Base-by-base conservation (phyloP, 768 basidiomycete genomes). In the Royoungia palumana region DNA sequence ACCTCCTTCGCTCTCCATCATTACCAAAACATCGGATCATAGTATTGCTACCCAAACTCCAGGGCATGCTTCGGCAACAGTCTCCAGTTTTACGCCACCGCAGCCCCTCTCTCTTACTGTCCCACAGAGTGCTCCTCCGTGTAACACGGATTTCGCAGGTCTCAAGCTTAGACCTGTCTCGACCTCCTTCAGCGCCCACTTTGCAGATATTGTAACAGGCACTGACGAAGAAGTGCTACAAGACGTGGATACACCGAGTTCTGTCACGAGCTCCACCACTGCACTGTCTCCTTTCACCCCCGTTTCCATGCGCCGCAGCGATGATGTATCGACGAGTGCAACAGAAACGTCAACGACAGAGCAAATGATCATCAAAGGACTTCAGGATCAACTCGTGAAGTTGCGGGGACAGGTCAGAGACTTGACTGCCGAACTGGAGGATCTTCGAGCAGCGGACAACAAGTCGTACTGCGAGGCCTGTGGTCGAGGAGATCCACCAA, bases 111-210 rank as follows among this genome's bases (percentile, higher is more conserved):
- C 61, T 8, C 60, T 61, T 13, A 42, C 43, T 35, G 50, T 63
- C 32, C 75, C 83, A 1, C 77, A 76, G 54, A 87, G 83, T 57
- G 87, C 87, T 22, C 88, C 87, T 2, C 75, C 87, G 19, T 72
- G 77, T 38, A 73, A 79, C 9, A 68, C 75, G 1, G 79, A 81
- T 44, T 91, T 90, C 58, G 75, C 83, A 11, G 70, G 78, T 4
- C 74, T 92, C 40, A 82, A 79, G 57, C 68, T 92, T 44, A 79
- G 89, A 14, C 89, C 89, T 3, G 73, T 90, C 16, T 91, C 89
- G 19, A 81, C 82, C 2, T 71, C 84, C 36, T 92, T 92, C 64
- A 85, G 85, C 59, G 70, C 80, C 10, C 81, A 86, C 22, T 87
- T 90, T 58, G 72, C 76, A 9, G 74, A 74, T 21, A 67, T 73